Evolutionary conservation across 345 rosid species (phyloP), one percentile per base, ranked within the genome.

Genomic region (Linum usitatissimum): DNA sequence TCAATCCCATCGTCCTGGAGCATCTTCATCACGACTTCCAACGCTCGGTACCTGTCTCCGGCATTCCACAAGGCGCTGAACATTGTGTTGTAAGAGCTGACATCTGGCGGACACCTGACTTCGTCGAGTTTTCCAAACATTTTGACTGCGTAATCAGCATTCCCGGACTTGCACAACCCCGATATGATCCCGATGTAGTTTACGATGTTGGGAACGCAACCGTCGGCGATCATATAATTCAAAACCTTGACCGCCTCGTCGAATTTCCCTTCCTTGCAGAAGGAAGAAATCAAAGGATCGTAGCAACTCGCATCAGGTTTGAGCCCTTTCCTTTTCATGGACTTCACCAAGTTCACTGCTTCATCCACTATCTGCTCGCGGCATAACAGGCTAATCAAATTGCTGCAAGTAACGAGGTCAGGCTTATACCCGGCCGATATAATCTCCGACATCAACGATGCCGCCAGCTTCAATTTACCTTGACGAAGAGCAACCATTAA

Each of bases 21-120:
- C 97, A 91, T 86, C 75, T 86, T 80, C 7, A 66, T 71, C 57
- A 91, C 80, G 84, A 86, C 83, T 30, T 66, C 73, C 49, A 91
- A 67, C 18, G 84, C 97, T 68, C 78, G 77, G 42, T 73, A 17
- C 67, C 77, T 77, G 31, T 86, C 81, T 30, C 91, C 95, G 9
- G 76, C 69, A 67, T 83, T 77, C 98, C 94, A 88, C 34, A 88
- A 63, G 2, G 89, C 85, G 49, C 86, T 84, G 66, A 91, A 83
- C 94, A 91, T 80, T 0, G 90, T 84, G 72, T 88, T 91, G 81
- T 91, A 91, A 17, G 98, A 83, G 58, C 94, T 82, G 5, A 77
- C 82, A 57, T 79, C 79, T 0, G 94, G 98, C 10, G 96, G 85
- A 60, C 94, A 88, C 45, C 90, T 96, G 0, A 84, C 86, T 12